A percentile compares a stretch with the other conserved stretches of the same genome.
Conservation (phyloP, 257 asterid genomes). For the Ballota nigra region DNA sequence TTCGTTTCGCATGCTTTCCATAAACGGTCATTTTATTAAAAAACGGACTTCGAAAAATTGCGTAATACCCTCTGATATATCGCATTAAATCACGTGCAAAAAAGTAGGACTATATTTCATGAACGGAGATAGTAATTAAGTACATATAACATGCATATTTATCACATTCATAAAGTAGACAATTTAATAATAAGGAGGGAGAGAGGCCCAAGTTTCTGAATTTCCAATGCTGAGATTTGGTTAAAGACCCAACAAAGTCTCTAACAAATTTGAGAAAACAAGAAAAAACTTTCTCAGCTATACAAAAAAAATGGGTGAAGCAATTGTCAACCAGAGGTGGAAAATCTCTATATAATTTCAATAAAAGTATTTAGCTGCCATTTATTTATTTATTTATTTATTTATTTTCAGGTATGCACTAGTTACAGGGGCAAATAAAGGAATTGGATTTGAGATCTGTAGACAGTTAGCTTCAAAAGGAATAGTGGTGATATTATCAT, state of each 20-base stretch:
- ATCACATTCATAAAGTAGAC: neutral
- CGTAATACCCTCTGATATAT: too few relatives aligned
- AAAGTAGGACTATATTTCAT: too few relatives aligned
- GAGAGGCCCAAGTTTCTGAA: too few relatives aligned
- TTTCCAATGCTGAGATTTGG: neutral
- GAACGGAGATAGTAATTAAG: too few relatives aligned
- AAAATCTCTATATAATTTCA: neutral
- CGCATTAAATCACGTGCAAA: too few relatives aligned
- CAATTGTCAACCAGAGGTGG: slow-evolving; percentile 4
- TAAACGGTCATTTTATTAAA: too few relatives aligned
- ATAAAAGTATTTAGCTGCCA: neutral
- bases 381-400: neutral
- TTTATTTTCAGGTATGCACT: slow-evolving; percentile 34
- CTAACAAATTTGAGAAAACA: neutral
- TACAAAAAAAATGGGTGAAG: slow-evolving; percentile 12
- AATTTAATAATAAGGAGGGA: neutral
- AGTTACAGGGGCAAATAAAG: slow-evolving; percentile 51
- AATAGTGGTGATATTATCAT: slow-evolving; percentile 37
- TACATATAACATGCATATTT: too few relatives aligned
- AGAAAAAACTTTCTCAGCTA: neutral
- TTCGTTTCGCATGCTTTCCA: too few relatives aligned
- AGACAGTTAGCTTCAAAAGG: slow-evolving; percentile 44
- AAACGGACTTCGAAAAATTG: too few relatives aligned
- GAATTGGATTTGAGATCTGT: slow-evolving; percentile 47
- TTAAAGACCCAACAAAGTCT: neutral